Conservation (phyloP, 176 grass and related monocot species). For the Echinochloa phyllopogon region DNA sequence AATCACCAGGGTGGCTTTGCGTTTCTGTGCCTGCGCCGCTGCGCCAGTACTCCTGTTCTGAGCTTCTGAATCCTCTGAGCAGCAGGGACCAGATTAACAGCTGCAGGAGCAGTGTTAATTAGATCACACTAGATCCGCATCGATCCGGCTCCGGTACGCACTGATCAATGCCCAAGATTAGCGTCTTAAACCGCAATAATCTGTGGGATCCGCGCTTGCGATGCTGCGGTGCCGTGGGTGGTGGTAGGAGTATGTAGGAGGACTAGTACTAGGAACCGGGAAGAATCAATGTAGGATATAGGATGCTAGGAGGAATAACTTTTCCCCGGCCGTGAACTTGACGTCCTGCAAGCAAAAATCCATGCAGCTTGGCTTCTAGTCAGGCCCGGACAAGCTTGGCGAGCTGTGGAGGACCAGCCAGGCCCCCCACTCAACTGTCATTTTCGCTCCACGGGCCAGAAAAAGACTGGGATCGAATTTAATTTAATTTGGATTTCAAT, state of each 20-base stretch:
- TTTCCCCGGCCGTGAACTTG: conserved; percentile 16
- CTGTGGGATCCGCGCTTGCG: not conserved
- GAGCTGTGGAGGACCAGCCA: conserved; percentile 27
- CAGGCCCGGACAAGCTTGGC: not conserved
- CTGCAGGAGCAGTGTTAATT: not conserved
- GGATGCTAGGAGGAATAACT: conserved; percentile 21
- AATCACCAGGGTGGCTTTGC: no score
- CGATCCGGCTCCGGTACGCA: not conserved
- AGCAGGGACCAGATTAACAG: not conserved
- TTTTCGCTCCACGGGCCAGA: conserved; percentile 9
- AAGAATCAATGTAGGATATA: conserved; percentile 21
- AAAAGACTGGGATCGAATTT: not conserved
- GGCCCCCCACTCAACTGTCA: not conserved
- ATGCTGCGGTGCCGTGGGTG: not conserved
- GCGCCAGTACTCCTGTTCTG: not conserved
- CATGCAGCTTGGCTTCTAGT: conserved; percentile 14
- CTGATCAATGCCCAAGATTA: not conserved
- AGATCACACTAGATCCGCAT: not conserved
- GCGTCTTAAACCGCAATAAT: not conserved
- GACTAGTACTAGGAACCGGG: not conserved
- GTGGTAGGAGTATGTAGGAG: not conserved
- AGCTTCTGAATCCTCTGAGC: not conserved
- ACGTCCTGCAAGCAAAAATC: conserved; percentile 29
- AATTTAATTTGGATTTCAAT: not conserved
- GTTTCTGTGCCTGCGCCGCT: no score